These are phyloP conservation scores for Cadophora sp. DNA, from an alignment of 2,329 filamentous ascomycete species.

Conservation along the genomic window DNA sequence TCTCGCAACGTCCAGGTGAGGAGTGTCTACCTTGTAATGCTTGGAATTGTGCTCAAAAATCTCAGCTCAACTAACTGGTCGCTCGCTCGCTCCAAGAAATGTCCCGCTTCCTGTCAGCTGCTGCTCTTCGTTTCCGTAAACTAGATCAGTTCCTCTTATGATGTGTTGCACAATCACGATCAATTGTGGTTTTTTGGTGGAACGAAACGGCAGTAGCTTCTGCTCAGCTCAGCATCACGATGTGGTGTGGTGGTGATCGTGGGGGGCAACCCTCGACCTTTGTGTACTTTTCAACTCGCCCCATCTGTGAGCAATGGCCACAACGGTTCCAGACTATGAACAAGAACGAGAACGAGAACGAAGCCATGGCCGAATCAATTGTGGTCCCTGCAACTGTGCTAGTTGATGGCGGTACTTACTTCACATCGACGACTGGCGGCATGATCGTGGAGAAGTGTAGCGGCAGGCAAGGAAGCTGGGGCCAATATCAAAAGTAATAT, in stretches of 20 bases:
- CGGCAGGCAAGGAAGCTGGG: background rate
- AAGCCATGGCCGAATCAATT: slow-evolving; percentile 1
- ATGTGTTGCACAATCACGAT: slow-evolving; percentile 31
- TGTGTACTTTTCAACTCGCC: slow-evolving; percentile 12
- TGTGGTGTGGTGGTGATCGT: background rate
- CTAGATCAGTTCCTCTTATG: slow-evolving; percentile 23
- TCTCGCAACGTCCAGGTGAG: background rate
- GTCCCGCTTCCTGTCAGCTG: slow-evolving; percentile 31
- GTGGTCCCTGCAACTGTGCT: background rate
- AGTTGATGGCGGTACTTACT: slow-evolving; percentile 1
- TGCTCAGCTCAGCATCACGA: slow-evolving; percentile 9
- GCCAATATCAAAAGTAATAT: slow-evolving; percentile 21
- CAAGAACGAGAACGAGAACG: background rate
- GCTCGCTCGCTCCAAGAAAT: slow-evolving; percentile 8
- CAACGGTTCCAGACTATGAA: slow-evolving; percentile 1
- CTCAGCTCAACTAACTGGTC: slow-evolving; percentile 10
- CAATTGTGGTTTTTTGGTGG: slow-evolving; percentile 25
- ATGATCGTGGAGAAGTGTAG: slow-evolving; percentile 13
- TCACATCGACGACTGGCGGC: background rate
- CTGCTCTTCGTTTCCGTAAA: slow-evolving; percentile 26
- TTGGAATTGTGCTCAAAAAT: slow-evolving; percentile 4
- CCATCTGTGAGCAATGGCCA: background rate
- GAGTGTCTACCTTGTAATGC: slow-evolving; percentile 12
- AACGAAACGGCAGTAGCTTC: slow-evolving; percentile 17
- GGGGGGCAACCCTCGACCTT: slow-evolving; percentile 11